Evolutionary conservation across 2,329 filamentous ascomycete species (phyloP), one percentile per base, ranked within the genome.

Genomic region (Calonectria fujianensis): DNA sequence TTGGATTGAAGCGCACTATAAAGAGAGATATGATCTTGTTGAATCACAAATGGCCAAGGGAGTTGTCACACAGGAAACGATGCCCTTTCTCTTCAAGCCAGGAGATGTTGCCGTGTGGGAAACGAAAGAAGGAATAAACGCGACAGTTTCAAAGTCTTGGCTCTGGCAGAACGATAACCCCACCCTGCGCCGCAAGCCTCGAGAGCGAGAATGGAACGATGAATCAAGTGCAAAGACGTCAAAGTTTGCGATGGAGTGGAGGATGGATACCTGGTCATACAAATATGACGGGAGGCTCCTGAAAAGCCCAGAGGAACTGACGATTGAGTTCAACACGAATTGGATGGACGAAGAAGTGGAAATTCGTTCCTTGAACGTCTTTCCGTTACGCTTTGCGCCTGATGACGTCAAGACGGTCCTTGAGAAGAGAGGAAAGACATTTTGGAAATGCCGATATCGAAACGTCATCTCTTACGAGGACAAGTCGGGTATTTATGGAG

Each of bases 391-490:
- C 4, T 69, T 48, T 37, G 67, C 67, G 0, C 27, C 29, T 2
- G 54, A 69, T 2, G 27, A 27, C 0, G n/a, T 32, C 2, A 61
- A 48, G 27, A 29, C 16, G 0, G 20, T 18, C 4, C 67, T 69
- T 13, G 52, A 69, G 16, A 61, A 20, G 6, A 29, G 67, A 51
- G 67, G 67, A 37, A 32, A 24, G n/a, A 61, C 54, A 20, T 69
- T 69, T 31, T 69, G 67, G 67, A 69, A 37, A n/a, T 69, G 67
- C 35, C 67, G 67, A n/a, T 29, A 69, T 45, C 52, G n/a, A 35
- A 69, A 50, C 29, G 27, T 69, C 7, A 39, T 69, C 14, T 32
- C 67, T 4, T 69, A 70, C 11, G 45, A 70, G 7, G 69, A 63
- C 24, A 45, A 4, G 3, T 11, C 31, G 3, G 69, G 35, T 14